Conservation (phyloP, 768 basidiomycete species). For the Russula olivacea region DNA sequence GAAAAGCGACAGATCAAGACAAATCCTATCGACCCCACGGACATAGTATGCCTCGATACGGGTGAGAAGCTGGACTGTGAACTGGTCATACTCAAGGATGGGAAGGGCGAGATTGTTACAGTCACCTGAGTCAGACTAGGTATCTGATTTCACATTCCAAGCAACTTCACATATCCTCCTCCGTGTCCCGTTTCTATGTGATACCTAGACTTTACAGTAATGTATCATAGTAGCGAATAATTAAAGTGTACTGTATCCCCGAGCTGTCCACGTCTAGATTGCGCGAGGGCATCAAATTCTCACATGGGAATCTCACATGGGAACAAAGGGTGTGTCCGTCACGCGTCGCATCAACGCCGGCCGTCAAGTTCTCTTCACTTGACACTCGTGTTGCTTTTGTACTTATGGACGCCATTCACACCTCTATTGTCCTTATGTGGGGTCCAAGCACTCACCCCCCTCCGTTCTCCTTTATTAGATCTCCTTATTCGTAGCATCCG, state of each 20-base stretch:
- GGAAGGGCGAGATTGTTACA: conserved; percentile 82
- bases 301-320: conserved; percentile 1
- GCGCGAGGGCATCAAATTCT: background rate
- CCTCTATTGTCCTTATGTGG: conserved; percentile 13
- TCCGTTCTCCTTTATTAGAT: background rate
- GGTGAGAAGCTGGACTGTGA: conserved; percentile 91
- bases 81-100: conserved; percentile 86
- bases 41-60: conserved; percentile 86
- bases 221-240: conserved; percentile 16
- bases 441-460: background rate
- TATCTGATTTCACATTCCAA: background rate
- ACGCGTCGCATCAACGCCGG: too few relatives aligned
- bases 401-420: background rate
- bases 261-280: too few relatives aligned
- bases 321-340: background rate
- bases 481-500: background rate
- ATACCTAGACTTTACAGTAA: background rate
- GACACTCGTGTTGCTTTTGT: background rate
- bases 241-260: background rate
- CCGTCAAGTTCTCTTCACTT: background rate
- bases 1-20: conserved; percentile 73
- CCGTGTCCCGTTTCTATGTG: conserved; percentile 4
- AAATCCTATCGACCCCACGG: conserved; percentile 78
- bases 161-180: background rate
- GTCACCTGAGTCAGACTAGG: conserved; percentile 49